Evolutionary conservation across 164 flowering plant species (phyloP), one percentile per base, ranked within the genome.

Genomic region (Liquidambar formosana): DNA sequence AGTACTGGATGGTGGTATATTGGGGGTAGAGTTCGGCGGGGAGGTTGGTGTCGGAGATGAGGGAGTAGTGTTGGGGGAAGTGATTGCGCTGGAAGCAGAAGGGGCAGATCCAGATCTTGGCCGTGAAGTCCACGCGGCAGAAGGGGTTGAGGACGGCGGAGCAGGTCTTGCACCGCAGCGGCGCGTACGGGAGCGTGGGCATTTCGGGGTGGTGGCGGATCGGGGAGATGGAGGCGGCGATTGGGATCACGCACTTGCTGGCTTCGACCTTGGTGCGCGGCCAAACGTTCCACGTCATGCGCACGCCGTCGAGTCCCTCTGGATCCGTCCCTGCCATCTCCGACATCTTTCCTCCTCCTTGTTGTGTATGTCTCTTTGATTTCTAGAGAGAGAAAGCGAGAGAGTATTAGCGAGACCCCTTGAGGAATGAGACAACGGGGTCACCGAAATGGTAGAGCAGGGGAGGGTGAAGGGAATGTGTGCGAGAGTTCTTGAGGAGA

Each of bases 51-150:
- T 88, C 92, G 63, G 89, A 85, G 74, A 95, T 86, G 59, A 67
- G 66, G 49, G 82, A 33, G 69, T 93, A 95, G 52, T 88, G 90
- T 0, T 73, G 96, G 0, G 97, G 99, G 70, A 95, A 95, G 10
- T 88, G 97, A 57, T 87, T 91, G 64, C 99, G 85, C 70, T 87
- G 89, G 68, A 76, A 88, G 74, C 97, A 93, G 59, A 95, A 85
- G 0, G 96, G 97, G 75, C 97, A 95, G 92, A 87, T 91, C 99
- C 99, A 95, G 75, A 91, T 87, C 78, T 85, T 90, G 65, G 92
- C 90, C 12, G 78, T 21, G 83, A 85, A 90, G 69, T 95, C 99
- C 51, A 93, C 97, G 33, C 85, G 88, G 52, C 75, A 65, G 69
- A 75, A 88, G 21, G 94, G 84, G 70, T 88, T 93, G 73, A 93